phyloP scores from a whole-genome alignment of 495 filamentous ascomycete genomes.

The Letharia columbiana region DNA sequence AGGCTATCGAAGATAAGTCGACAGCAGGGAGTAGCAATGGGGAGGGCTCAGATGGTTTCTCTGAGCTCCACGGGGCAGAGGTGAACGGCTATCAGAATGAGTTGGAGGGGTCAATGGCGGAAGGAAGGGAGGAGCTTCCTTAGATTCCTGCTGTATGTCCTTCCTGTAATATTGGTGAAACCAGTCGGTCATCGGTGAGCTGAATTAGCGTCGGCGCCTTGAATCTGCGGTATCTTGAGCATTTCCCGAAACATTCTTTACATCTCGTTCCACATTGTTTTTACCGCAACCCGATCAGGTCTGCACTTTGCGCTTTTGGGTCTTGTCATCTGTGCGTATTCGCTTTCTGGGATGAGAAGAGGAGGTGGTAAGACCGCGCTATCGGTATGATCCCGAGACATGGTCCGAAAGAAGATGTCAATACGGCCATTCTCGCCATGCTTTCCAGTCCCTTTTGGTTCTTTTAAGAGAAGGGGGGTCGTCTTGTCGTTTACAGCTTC shows the following conservation, averaged over 20 bases:
- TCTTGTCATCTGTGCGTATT: background rate
- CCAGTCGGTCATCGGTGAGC: background rate
- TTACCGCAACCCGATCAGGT: background rate
- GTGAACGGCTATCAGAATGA: background rate
- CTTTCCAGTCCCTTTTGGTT: background rate
- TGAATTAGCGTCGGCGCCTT: background rate
- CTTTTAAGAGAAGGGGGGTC: background rate
- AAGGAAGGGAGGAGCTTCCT: background rate
- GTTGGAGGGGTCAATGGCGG: background rate
- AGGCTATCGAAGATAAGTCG: background rate
- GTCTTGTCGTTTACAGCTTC: background rate
- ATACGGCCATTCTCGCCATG: background rate
- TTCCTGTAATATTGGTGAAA: background rate
- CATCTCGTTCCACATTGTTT: background rate
- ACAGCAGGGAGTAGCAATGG: background rate
- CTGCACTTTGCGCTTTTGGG: background rate
- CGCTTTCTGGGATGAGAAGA: background rate
- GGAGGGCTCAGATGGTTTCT: background rate
- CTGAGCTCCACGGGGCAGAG: background rate
- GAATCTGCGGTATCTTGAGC: background rate
- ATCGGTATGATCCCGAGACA: background rate
- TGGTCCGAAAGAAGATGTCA: background rate
- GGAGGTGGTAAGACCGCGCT: background rate
- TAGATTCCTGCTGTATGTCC: background rate
- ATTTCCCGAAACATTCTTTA: background rate